These are phyloP conservation scores for Jimgerdemannia flammicorona DNA, from an alignment of 192 early-diverging fungal species.

Conservation along the genomic window DNA sequence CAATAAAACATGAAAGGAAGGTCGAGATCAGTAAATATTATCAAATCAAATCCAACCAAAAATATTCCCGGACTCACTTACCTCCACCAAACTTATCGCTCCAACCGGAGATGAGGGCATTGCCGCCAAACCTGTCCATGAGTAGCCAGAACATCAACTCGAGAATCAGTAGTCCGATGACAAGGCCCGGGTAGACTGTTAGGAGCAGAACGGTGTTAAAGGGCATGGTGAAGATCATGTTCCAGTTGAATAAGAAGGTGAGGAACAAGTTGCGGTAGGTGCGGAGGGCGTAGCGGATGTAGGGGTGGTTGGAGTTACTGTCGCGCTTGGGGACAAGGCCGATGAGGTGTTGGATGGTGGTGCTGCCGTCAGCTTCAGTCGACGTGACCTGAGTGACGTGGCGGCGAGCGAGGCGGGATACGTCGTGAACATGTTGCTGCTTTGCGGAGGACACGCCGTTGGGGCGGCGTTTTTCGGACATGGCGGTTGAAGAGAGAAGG, in stretches of 20 bases:
- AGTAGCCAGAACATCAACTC: slow-evolving; percentile 28
- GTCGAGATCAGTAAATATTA: neutral
- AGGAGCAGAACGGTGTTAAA: slow-evolving; percentile 25
- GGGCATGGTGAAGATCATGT: slow-evolving; percentile 24
- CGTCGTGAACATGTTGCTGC: neutral
- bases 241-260: slow-evolving; percentile 33
- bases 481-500: no score
- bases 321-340: neutral
- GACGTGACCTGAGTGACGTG: neutral
- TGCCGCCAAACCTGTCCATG: slow-evolving; percentile 24
- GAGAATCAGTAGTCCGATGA: slow-evolving; percentile 17
- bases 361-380: neutral
- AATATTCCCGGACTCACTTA: neutral
- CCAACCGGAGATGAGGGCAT: slow-evolving; percentile 6
- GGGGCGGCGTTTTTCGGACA: no score
- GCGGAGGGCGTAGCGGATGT: slow-evolving; percentile 3
- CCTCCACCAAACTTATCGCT: slow-evolving; percentile 26
- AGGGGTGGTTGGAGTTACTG: neutral
- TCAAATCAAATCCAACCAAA: neutral
- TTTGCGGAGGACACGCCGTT: no score
- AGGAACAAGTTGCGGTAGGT: slow-evolving; percentile 24
- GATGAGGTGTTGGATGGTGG: neutral
- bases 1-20: neutral
- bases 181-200: slow-evolving; percentile 22
- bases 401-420: neutral